phyloP scores from a whole-genome alignment of 495 filamentous ascomycete species.

The Viridothelium virens region DNA sequence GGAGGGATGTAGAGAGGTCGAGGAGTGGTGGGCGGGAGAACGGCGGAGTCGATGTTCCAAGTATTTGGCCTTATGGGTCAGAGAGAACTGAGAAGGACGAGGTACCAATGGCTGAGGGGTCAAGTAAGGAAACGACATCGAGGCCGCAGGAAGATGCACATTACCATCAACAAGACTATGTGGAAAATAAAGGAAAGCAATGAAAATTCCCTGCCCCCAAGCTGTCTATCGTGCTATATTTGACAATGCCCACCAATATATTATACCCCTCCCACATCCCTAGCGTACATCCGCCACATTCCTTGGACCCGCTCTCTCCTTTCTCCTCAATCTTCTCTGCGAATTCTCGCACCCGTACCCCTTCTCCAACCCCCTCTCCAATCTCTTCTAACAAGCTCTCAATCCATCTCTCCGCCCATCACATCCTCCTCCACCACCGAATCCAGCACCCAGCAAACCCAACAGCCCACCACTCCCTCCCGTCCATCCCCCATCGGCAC shows the following conservation, averaged over 20 bases:
- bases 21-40: neutral
- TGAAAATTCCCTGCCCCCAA: no score
- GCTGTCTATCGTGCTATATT: no score
- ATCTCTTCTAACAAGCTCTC: neutral
- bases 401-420: neutral
- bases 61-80: neutral
- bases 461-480: neutral
- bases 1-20: neutral
- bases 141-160: neutral
- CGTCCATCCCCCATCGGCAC: constrained; percentile 4
- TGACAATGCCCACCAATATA: no score
- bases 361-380: constrained; percentile 1
- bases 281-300: no score
- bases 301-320: no score
- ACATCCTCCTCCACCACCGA: neutral
- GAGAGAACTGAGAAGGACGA: neutral
- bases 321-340: no score
- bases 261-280: no score
- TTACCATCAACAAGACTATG: no score
- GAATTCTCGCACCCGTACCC: no score
- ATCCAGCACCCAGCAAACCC: constrained; percentile 6
- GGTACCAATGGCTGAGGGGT: neutral
- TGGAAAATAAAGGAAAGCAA: no score
- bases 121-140: neutral
- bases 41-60: neutral